Evolutionary conservation across 371 early-diverging fungal species (phyloP).

Genomic region (Mortierella sp.): DNA sequence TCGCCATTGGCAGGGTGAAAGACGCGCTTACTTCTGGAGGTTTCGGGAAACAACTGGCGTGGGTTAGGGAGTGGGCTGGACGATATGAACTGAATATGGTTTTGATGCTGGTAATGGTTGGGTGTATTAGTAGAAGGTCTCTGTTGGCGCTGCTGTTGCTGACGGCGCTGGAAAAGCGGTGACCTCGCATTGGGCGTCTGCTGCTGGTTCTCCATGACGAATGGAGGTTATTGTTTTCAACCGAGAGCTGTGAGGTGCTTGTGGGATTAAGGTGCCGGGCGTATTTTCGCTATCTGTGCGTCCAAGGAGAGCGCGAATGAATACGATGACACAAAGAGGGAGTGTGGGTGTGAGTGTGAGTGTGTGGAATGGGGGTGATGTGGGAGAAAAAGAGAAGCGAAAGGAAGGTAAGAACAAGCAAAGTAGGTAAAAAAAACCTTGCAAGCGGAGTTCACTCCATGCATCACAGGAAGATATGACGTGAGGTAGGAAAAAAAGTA

Average conservation of each 20-base stretch:
- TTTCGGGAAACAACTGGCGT: constrained; percentile 49
- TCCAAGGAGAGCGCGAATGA: background rate
- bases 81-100: constrained; percentile 53
- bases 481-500: background rate
- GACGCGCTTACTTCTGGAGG: constrained; percentile 43
- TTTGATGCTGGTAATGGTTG: constrained; percentile 41
- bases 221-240: background rate
- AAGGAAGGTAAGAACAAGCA: background rate
- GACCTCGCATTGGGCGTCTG: constrained; percentile 25
- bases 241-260: background rate
- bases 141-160: constrained; percentile 44
- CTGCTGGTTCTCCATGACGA: constrained; percentile 27
- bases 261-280: background rate
- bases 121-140: constrained; percentile 43
- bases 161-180: constrained; percentile 35
- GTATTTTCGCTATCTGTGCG: background rate
- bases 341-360: background rate
- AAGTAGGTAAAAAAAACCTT: background rate
- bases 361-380: background rate
- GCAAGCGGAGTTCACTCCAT: background rate
- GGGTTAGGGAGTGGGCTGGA: constrained; percentile 52
- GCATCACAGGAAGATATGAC: background rate
- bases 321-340: background rate
- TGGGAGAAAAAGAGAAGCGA: background rate
- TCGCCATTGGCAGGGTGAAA: constrained; percentile 35